Evolutionary conservation across 1,284 basidiomycete genomes (phyloP).

Genomic region (Leccinum solheimii): DNA sequence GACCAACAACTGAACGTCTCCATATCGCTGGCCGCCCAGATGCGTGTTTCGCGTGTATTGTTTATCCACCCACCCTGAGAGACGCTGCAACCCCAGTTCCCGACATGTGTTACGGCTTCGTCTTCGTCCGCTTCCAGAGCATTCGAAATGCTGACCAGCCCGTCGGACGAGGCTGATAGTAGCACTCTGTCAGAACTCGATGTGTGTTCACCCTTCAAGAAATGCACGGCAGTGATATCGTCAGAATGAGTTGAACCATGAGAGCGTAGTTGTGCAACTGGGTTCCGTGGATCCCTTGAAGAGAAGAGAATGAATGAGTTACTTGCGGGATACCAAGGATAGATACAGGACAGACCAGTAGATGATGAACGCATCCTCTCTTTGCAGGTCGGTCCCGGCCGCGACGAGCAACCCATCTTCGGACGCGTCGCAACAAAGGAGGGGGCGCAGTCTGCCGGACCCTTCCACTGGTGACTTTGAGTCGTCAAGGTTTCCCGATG

Average conservation of each 20-base stretch:
- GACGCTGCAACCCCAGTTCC: conserved; percentile 75
- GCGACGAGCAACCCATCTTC: conserved; percentile 64
- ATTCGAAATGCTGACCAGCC: conserved; percentile 66
- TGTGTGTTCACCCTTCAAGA: conserved; percentile 35
- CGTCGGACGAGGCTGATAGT: conserved; percentile 73
- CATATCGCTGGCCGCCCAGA: conserved; percentile 83
- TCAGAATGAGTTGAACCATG: conserved; percentile 75
- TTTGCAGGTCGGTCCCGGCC: conserved; percentile 68
- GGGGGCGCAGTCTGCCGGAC: conserved; percentile 42
- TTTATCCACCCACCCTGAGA: conserved; percentile 71
- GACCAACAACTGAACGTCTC: conserved; percentile 81
- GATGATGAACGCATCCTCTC: conserved; percentile 67
- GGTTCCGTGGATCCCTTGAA: conserved; percentile 59
- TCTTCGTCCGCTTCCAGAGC: conserved; percentile 72
- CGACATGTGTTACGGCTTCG: conserved; percentile 66
- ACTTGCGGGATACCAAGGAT: background rate
- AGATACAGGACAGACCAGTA: conserved; percentile 58
- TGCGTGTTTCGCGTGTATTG: conserved; percentile 32
- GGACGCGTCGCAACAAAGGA: conserved; percentile 71
- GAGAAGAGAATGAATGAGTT: conserved; percentile 1
- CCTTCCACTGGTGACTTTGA: conserved; percentile 51
- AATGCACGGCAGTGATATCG: conserved; percentile 70
- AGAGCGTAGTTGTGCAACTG: conserved; percentile 47
- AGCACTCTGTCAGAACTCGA: conserved; percentile 42
- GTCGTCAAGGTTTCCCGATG: conserved; percentile 41